Evolutionary conservation across 371 early-diverging fungal species (phyloP).

Genomic region (Mucor sp.): DNA sequence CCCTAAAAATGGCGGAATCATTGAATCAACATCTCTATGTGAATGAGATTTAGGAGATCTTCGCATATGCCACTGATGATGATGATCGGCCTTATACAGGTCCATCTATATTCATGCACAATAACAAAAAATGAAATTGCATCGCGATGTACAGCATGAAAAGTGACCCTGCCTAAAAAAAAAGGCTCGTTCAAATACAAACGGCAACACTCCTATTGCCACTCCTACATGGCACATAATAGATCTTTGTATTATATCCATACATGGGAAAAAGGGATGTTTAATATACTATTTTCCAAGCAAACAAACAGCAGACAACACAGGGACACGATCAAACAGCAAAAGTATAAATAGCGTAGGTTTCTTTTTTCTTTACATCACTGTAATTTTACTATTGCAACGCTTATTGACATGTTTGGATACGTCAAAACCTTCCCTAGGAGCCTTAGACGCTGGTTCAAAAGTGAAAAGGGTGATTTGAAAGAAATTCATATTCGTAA

Average conservation of each 20-base stretch:
- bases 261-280: background rate
- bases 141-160: background rate
- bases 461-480: background rate
- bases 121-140: background rate
- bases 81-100: background rate
- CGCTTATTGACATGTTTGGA: background rate
- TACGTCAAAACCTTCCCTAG: background rate
- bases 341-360: background rate
- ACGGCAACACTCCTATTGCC: background rate
- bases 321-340: background rate
- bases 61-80: background rate
- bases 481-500: conserved; percentile 1
- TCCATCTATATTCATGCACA: background rate
- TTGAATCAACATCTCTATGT: background rate
- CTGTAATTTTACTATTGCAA: background rate
- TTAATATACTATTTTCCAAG: background rate
- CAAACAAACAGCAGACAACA: background rate
- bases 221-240: background rate
- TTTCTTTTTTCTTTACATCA: background rate
- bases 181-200: too few species aligned
- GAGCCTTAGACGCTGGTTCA: background rate
- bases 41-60: background rate
- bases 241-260: background rate
- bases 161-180: background rate
- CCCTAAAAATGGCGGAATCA: background rate